Conservation (phyloP, 331 rosid genomes). For the Pyrus hybrid region DNA sequence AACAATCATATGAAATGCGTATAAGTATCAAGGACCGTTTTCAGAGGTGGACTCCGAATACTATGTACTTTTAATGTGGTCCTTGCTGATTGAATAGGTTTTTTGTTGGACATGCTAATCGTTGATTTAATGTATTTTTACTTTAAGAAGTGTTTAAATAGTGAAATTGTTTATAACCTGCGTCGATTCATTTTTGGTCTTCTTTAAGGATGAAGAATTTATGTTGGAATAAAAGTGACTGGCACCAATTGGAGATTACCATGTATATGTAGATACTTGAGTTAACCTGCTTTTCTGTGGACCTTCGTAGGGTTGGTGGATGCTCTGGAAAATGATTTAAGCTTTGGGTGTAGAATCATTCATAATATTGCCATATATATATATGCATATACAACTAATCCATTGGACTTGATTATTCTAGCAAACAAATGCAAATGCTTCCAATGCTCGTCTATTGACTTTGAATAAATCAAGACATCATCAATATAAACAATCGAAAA, state of each 20-base stretch:
- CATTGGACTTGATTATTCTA: no score
- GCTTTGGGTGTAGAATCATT: not conserved
- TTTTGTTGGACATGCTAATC: not conserved
- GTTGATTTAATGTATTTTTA: not conserved
- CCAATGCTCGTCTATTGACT: no score
- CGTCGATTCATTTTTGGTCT: not conserved
- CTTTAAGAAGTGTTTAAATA: not conserved
- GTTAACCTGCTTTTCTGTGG: not conserved
- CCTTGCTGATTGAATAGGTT: not conserved
- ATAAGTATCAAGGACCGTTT: not conserved
- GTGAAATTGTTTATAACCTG: not conserved
- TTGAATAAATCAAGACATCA: no score
- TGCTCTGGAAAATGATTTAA: not conserved
- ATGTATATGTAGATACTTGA: not conserved
- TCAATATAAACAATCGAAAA: no score
- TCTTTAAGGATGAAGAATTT: not conserved
- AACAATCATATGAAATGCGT: not conserved
- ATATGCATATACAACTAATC: no score
- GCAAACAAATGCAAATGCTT: no score
- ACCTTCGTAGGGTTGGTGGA: not conserved
- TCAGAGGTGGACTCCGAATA: not conserved
- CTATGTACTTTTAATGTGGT: not conserved
- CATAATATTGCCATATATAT: not conserved
- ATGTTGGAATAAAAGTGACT: not conserved
- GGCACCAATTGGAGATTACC: not conserved